Evolutionary conservation across 2,329 filamentous ascomycete genomes (phyloP), one percentile per base, ranked within the genome.

Genomic region (Xylariaceae sp.): DNA sequence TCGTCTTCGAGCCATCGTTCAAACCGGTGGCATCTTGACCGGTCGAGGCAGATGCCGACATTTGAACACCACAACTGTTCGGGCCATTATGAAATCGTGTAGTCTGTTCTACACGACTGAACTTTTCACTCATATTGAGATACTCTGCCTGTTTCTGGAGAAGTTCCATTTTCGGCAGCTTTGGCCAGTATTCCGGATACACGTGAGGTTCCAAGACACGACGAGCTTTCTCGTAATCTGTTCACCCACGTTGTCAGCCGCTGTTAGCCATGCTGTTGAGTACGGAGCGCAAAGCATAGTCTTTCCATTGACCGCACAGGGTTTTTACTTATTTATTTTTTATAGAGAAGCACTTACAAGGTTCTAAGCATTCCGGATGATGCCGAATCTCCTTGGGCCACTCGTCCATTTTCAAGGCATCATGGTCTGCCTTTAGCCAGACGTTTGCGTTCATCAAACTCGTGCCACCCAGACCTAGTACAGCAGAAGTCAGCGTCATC

Each of bases 1-100:
- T 81, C 15, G 73, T 83, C 61, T 85, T 85, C 22, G 78, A 83
- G 2, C 79, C 79, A 56, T 86, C 82, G 50, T 86, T 85, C 43
- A 83, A 51, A 1, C 81, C 82, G 0, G 80, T 84, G 30, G 61
- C 63, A 49, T 86, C 82, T 58, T 82, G 78, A 2, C 81, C 81
- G 0, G 77, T 78, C 17, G 81, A 63, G 0, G 72, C 71, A 1
- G 78, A 83, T 0, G 73, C 68, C 16, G 69, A 65, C 81, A 86
- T 83, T 48, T 77, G 67, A 3, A 85, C 78, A 12, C 81, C 82
- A n/a, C 72, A 76, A 51, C 69, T 74, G 53, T 85, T 85, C 13
- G 73, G 71, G 0, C 79, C 78, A 44, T 76, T 69, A 12, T 65
- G 64, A 55, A 86, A 87, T 32, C 76, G 72, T 1, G 80, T 85